phyloP scores from a whole-genome alignment of 768 basidiomycete species.

The Boletellus emodensis region DNA sequence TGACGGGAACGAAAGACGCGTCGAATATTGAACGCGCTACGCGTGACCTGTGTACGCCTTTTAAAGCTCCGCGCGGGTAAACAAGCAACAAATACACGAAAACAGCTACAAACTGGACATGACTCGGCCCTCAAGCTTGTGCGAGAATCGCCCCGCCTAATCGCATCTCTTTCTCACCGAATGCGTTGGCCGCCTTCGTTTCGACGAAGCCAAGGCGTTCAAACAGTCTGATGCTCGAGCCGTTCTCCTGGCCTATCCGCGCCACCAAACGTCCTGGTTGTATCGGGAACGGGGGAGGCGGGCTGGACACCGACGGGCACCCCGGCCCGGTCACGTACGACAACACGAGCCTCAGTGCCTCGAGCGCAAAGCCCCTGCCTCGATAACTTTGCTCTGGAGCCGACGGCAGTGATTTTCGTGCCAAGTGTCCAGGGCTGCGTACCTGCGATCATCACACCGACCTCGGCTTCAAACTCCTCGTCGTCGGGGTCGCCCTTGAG shows the following conservation, averaged over 20 bases:
- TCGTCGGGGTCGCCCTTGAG: conserved; percentile 50
- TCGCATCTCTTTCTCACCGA: conserved; percentile 82
- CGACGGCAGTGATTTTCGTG: not conserved
- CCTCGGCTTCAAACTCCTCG: conserved; percentile 66
- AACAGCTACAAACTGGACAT: conserved; percentile 11
- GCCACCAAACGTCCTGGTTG: conserved; percentile 52
- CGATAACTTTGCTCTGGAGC: conserved; percentile 59
- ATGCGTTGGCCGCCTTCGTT: conserved; percentile 67
- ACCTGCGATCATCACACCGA: conserved; percentile 94
- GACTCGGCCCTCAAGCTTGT: conserved; percentile 10
- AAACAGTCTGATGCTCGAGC: conserved; percentile 68
- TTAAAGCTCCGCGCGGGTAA: conserved; percentile 11
- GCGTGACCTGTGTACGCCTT: not conserved
- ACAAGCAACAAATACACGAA: conserved; percentile 5
- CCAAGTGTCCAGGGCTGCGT: not conserved
- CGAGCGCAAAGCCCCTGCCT: conserved; percentile 60
- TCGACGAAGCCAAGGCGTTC: conserved; percentile 69
- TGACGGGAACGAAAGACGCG: conserved; percentile 10
- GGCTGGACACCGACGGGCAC: conserved; percentile 16
- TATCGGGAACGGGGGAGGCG: conserved; percentile 42
- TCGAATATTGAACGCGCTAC: not conserved
- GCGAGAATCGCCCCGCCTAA: conserved; percentile 7
- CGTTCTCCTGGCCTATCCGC: conserved; percentile 68
- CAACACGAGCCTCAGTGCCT: conserved; percentile 63
- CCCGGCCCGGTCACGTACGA: conserved; percentile 56